Conservation (phyloP, 306 rosid species). For the Quercus aquifolioides region DNA sequence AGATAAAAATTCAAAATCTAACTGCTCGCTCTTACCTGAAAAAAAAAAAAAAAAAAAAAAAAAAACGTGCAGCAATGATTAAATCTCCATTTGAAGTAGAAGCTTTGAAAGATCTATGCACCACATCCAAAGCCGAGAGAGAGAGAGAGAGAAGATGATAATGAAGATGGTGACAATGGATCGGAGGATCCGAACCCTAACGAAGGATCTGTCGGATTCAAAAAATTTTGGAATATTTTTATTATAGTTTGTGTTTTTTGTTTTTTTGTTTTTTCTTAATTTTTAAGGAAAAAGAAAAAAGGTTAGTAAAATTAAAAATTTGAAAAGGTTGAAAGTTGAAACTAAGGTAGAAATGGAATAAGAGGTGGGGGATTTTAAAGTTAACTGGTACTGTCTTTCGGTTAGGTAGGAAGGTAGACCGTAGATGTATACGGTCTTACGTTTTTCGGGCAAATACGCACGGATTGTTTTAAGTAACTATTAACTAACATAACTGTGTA, state of each 20-base stretch:
- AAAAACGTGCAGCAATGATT: constrained; percentile 20
- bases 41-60: neutral
- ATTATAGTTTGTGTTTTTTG: constrained; percentile 6
- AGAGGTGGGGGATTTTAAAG: neutral
- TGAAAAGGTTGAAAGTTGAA: neutral
- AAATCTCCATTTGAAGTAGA: constrained; percentile 38
- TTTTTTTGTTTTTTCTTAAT: neutral
- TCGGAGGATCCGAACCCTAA: constrained; percentile 58
- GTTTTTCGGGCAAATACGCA: constrained; percentile 5
- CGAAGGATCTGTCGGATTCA: constrained; percentile 55
- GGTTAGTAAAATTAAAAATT: neutral
- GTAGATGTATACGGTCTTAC: constrained; percentile 11
- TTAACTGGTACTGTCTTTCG: neutral
- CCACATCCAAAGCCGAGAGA: neutral
- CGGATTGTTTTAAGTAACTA: constrained; percentile 5
- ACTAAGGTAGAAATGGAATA: neutral
- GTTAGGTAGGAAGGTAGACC: neutral
- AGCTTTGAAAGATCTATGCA: constrained; percentile 45
- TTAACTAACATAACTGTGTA: neutral
- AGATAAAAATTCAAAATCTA: constrained; percentile 21
- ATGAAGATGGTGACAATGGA: constrained; percentile 31
- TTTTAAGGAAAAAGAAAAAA: too few relatives aligned
- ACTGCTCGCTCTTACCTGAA: constrained; percentile 33
- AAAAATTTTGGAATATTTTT: constrained; percentile 16
- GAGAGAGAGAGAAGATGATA: neutral